Conservation (phyloP, 306 rosid genomes). For the Prunus persica region DNA sequence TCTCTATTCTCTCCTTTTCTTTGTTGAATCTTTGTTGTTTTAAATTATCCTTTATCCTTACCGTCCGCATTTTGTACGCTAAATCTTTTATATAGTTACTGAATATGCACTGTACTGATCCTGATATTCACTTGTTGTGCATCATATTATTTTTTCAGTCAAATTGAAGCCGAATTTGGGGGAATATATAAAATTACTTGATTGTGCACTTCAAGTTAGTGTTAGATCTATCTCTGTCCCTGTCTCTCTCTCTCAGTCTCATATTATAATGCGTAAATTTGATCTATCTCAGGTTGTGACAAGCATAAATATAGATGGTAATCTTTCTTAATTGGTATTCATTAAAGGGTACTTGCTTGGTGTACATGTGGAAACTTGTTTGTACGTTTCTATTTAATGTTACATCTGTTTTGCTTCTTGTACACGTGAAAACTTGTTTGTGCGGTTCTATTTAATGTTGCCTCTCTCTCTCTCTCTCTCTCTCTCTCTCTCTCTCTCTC, state of each 20-base stretch:
- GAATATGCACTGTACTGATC: too few relatives aligned
- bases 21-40: too few relatives aligned
- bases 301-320: constrained; percentile 51
- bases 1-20: background rate
- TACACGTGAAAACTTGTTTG: background rate
- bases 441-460: background rate
- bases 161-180: too few relatives aligned
- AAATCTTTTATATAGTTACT: background rate
- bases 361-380: background rate
- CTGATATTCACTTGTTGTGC: background rate
- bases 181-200: too few relatives aligned
- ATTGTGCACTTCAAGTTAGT: background rate
- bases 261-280: constrained; percentile 6
- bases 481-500: too few relatives aligned
- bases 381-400: background rate
- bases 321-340: constrained; percentile 47
- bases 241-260: background rate
- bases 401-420: background rate
- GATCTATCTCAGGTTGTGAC: constrained; percentile 58
- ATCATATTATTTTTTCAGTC: too few relatives aligned
- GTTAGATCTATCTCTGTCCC: background rate
- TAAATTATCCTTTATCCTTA: too few relatives aligned
- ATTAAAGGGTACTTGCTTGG: constrained; percentile 30
- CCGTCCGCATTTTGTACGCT: background rate
- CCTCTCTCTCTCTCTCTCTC: background rate